Percentiles rank a stretch among this genome's conserved stretches.
These are phyloP conservation scores for Davidsoniella australis DNA, from an alignment of 2,329 filamentous ascomycete genomes.

Conservation along the genomic window DNA sequence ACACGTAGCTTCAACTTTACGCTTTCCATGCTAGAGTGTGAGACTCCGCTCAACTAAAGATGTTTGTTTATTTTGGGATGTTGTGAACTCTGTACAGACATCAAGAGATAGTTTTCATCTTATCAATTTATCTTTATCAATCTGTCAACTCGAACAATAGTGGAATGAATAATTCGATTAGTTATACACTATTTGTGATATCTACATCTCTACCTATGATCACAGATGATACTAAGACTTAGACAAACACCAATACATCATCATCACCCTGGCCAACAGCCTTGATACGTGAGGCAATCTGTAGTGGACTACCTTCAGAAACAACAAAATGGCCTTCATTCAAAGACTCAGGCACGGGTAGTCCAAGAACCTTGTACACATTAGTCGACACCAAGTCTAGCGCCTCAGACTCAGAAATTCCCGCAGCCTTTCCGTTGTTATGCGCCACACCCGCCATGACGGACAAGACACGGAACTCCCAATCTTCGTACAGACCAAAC, in stretches of 20 bases:
- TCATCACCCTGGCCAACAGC: constrained; percentile 26
- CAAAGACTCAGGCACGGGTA: constrained; percentile 20
- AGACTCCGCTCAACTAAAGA: background rate
- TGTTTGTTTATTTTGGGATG: background rate
- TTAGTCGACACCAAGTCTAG: constrained; percentile 39
- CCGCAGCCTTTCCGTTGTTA: constrained; percentile 32
- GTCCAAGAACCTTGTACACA: constrained; percentile 39
- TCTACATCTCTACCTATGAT: no score
- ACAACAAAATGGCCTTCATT: constrained; percentile 37
- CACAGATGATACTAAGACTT: background rate
- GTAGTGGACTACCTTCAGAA: constrained; percentile 44
- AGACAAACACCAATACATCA: constrained; percentile 10
- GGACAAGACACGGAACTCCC: constrained; percentile 41
- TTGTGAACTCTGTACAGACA: no score
- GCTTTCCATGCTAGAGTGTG: no score
- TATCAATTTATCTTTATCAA: no score
- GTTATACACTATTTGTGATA: no score
- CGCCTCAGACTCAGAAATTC: constrained; percentile 36
- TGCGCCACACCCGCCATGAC: constrained; percentile 43
- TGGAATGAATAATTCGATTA: no score
- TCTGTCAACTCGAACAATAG: no score
- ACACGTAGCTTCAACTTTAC: no score
- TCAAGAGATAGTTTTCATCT: no score
- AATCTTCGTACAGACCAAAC: constrained; percentile 44
- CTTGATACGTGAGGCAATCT: constrained; percentile 38